These are phyloP conservation scores for Hypoxylon subgilvum DNA, from an alignment of 495 filamentous ascomycete species.

Conservation along the genomic window DNA sequence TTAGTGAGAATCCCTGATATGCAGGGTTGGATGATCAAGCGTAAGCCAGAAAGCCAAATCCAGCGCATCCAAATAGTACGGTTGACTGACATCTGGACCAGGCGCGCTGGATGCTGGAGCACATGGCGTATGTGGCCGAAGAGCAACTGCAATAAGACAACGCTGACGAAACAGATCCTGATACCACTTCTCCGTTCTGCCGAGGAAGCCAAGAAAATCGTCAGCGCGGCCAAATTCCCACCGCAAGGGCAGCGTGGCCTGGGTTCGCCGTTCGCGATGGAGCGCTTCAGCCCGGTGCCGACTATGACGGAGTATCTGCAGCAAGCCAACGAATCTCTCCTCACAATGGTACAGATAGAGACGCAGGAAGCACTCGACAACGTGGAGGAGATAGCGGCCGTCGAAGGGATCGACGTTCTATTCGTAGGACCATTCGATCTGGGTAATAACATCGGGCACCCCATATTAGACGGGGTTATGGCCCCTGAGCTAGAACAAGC, in stretches of 20 bases:
- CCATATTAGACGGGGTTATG: conserved; percentile 66
- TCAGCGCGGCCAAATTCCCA: conserved; percentile 69
- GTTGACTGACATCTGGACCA: conserved; percentile 41
- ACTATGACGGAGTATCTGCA: conserved; percentile 70
- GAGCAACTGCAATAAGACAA: neutral
- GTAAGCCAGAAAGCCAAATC: conserved; percentile 51
- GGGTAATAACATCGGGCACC: conserved; percentile 75
- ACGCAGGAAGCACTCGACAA: conserved; percentile 73
- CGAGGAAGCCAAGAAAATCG: conserved; percentile 65
- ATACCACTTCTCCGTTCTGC: conserved; percentile 70
- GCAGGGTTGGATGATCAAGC: conserved; percentile 74
- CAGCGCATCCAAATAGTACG: neutral
- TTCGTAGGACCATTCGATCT: conserved; percentile 83
- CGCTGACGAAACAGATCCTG: conserved; percentile 54
- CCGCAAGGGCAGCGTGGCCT: conserved; percentile 68
- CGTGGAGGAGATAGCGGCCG: conserved; percentile 73
- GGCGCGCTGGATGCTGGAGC: conserved; percentile 72
- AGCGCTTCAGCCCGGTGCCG: conserved; percentile 62
- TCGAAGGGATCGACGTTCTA: conserved; percentile 73
- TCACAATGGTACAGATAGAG: conserved; percentile 84
- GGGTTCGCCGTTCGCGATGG: conserved; percentile 71
- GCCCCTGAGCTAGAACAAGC: conserved; percentile 69
- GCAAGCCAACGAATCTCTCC: conserved; percentile 72
- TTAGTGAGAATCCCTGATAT: conserved; percentile 70
- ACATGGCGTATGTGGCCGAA: conserved; percentile 58